Base-by-base conservation (phyloP, 2,329 filamentous ascomycete genomes). In the Alternaria longipes region DNA sequence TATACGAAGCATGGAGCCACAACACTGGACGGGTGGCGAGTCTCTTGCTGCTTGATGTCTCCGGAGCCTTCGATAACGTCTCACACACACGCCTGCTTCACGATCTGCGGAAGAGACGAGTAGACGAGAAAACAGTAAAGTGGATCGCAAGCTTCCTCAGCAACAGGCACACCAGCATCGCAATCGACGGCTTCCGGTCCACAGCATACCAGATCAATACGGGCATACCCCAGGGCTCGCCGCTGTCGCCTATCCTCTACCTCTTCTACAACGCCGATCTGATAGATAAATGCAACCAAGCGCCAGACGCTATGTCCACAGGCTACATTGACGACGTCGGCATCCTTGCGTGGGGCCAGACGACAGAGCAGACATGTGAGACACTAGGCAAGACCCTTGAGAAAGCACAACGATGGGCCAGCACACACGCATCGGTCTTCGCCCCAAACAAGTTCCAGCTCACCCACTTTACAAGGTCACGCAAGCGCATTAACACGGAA, bases 181-280 rank as follows among this genome's bases (percentile, higher is more conserved):
- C 32, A 7, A 58, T 76, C 18, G 53, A 63, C 28, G 53, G 54
- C 36, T 65, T 62, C 22, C 50, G 50, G n/a, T 67, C 61, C 7
- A 45, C 34, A 44, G 52, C 36, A 8, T 69, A 68, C 36, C 2
- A 50, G 9, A 68, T 62, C 18, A 65, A 64, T 32, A 68, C 65
- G 34, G 72, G 71, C 11, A 74, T 76, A 36, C 73, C 73, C 5
- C 56, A 74, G 60, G 73, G 72, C 60, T 77, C 66, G 18, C 71
- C 64, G 22, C 67, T 77, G 1, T 77, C 63, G 20, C 74, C 69
- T 30, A 75, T 78, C 28, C 67, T 78, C 26, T 77, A 70, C 63
- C 62, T 78, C 40, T 75, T 75, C 69, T 78, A 76, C 56, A 77
- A 75, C 38, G 61, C 61, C 30, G 66, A 75, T 53, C 68, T 78